Conservation (phyloP, 495 filamentous ascomycete genomes). For the Aspergillus sclerotioniger region DNA sequence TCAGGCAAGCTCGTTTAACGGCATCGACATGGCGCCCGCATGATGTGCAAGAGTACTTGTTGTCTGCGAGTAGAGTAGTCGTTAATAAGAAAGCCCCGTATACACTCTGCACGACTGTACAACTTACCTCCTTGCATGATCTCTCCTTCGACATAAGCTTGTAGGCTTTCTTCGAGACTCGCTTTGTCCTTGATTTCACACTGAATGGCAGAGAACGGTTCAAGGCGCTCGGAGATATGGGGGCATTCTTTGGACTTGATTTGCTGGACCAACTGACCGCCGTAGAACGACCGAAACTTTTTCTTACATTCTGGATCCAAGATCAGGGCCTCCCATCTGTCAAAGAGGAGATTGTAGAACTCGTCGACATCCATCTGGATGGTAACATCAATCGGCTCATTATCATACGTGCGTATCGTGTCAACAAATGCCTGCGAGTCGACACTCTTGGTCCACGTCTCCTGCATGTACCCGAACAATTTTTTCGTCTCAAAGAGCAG, state of each 20-base stretch:
- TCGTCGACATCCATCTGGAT: slow-evolving; percentile 98
- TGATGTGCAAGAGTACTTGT: slow-evolving; percentile 95
- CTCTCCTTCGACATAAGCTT: slow-evolving; percentile 93
- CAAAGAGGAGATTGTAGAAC: slow-evolving; percentile 92
- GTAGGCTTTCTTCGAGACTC: slow-evolving; percentile 78
- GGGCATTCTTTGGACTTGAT: slow-evolving; percentile 91
- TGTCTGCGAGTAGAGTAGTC: slow-evolving; percentile 52
- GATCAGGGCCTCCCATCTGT: slow-evolving; percentile 86
- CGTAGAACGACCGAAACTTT: slow-evolving; percentile 79
- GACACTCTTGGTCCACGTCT: slow-evolving; percentile 66
- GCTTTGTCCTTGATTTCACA: slow-evolving; percentile 95
- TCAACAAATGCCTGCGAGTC: slow-evolving; percentile 72
- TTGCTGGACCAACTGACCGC: slow-evolving; percentile 89
- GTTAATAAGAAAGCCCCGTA: slow-evolving; percentile 19
- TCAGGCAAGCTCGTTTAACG: slow-evolving; percentile 89
- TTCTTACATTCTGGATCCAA: slow-evolving; percentile 63
- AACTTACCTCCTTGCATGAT: slow-evolving; percentile 82
- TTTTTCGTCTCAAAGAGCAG: slow-evolving; percentile 75
- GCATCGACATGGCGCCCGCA: slow-evolving; percentile 91
- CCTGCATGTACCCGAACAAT: slow-evolving; percentile 84
- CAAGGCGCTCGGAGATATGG: slow-evolving; percentile 86
- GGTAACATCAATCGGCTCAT: slow-evolving; percentile 77
- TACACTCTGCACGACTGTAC: slow-evolving; percentile 23
- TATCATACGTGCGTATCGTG: slow-evolving; percentile 79
- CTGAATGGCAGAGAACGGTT: slow-evolving; percentile 93